A percentile compares a stretch with the other conserved stretches of the same genome.
Conservation (phyloP, 306 rosid species). For the Styphnolobium japonicum region DNA sequence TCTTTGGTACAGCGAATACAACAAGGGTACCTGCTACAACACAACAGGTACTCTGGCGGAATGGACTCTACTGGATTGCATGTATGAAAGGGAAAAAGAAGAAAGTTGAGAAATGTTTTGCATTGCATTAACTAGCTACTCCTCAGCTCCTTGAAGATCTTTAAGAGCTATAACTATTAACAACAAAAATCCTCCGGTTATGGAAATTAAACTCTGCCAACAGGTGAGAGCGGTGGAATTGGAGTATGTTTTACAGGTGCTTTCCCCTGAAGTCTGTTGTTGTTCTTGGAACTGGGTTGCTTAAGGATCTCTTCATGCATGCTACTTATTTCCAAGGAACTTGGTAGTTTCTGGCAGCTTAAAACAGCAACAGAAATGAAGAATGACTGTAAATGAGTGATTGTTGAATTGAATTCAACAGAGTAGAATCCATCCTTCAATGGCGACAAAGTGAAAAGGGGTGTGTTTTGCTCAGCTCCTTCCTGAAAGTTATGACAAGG, state of each 20-base stretch:
- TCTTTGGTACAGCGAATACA: conserved; percentile 31
- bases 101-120: conserved; percentile 11
- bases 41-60: conserved; percentile 8
- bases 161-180: conserved; percentile 30
- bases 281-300: conserved; percentile 35
- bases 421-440: conserved; percentile 69
- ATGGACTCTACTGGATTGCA: neutral
- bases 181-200: too few species aligned
- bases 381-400: conserved; percentile 78
- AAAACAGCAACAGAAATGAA: conserved; percentile 62
- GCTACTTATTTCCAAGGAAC: conserved; percentile 32
- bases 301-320: conserved; percentile 36
- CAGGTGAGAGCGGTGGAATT: conserved; percentile 87
- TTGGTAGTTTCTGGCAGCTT: conserved; percentile 49
- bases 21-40: conserved; percentile 22
- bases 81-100: neutral
- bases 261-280: conserved; percentile 36
- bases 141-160: conserved; percentile 30
- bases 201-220: conserved; percentile 76
- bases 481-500: conserved; percentile 54
- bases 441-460: conserved; percentile 59
- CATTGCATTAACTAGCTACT: conserved; percentile 25
- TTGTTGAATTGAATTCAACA: conserved; percentile 54
- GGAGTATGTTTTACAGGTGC: conserved; percentile 56
- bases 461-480: conserved; percentile 45